Percentiles rank a stretch among this genome's conserved stretches.
These are phyloP conservation scores for Xylaria sp. DNA, from an alignment of 2,329 filamentous ascomycete species.

Conservation along the genomic window DNA sequence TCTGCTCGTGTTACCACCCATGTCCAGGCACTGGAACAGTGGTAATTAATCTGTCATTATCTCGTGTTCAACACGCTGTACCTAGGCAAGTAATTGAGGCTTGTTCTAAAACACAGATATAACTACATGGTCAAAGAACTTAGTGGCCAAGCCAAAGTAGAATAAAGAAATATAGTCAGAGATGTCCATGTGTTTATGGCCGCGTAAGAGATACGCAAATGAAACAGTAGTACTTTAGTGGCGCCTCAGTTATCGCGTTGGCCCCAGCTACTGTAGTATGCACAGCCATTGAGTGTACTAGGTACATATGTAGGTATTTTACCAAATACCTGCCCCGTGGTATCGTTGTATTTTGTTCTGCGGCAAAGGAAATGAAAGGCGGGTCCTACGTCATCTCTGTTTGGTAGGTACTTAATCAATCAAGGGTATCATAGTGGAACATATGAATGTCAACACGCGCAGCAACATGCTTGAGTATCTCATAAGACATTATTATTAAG, in stretches of 20 bases:
- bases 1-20: neutral
- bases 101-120: no score
- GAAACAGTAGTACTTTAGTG: neutral
- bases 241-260: neutral
- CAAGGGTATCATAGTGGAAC: no score
- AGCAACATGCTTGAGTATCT: no score
- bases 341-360: neutral
- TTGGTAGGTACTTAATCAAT: no score
- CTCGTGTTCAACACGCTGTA: neutral
- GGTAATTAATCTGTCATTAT: neutral
- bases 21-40: neutral
- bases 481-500: neutral
- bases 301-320: neutral
- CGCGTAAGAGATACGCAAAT: constrained; percentile 11
- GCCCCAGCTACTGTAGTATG: no score
- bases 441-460: no score
- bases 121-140: neutral
- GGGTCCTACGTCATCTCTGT: constrained; percentile 1
- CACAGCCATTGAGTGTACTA: no score
- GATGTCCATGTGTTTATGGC: neutral
- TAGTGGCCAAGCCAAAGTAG: neutral
- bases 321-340: neutral
- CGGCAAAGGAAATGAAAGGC: neutral
- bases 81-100: neutral
- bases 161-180: neutral